Evolutionary conservation across 1,139 yeast species (phyloP).

Genomic region (Hyphopichia khmerensis): DNA sequence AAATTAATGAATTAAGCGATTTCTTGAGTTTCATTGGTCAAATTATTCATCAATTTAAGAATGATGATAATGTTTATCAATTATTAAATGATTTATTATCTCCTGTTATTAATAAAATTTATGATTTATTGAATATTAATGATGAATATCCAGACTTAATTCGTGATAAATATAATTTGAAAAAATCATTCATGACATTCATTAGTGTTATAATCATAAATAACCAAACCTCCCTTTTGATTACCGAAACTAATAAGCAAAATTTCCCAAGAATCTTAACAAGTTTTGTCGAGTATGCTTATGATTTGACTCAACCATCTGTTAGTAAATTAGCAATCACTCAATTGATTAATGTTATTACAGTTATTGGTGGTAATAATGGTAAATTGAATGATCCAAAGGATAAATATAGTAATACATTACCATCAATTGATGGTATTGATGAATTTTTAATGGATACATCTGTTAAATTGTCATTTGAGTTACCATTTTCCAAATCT

Average conservation of each 20-base stretch:
- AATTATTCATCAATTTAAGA: conserved; percentile 73
- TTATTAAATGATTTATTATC: conserved; percentile 70
- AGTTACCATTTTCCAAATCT: conserved; percentile 71
- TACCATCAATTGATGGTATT: conserved; percentile 65
- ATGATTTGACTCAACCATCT: conserved; percentile 51
- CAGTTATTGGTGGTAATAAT: conserved; percentile 57
- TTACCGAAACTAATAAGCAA: conserved; percentile 63
- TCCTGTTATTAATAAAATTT: conserved; percentile 70
- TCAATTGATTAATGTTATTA: conserved; percentile 66
- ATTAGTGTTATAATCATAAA: conserved; percentile 71
- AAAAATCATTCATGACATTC: conserved; percentile 69
- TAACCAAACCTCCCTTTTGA: conserved; percentile 73
- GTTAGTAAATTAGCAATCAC: conserved; percentile 70
- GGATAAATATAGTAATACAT: conserved; percentile 54
- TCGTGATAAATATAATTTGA: conserved; percentile 60
- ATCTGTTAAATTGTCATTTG: conserved; percentile 69
- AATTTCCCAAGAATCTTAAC: conserved; percentile 64
- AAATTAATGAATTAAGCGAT: conserved; percentile 68
- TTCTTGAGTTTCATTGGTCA: conserved; percentile 87
- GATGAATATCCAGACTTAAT: conserved; percentile 45
- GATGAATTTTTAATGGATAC: conserved; percentile 69
- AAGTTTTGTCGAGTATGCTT: conserved; percentile 65
- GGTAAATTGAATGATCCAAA: conserved; percentile 60
- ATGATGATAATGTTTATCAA: conserved; percentile 67
- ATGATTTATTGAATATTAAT: conserved; percentile 45